Conservation (phyloP, 2,329 filamentous ascomycete species). For the Xylariaceae sp. region DNA sequence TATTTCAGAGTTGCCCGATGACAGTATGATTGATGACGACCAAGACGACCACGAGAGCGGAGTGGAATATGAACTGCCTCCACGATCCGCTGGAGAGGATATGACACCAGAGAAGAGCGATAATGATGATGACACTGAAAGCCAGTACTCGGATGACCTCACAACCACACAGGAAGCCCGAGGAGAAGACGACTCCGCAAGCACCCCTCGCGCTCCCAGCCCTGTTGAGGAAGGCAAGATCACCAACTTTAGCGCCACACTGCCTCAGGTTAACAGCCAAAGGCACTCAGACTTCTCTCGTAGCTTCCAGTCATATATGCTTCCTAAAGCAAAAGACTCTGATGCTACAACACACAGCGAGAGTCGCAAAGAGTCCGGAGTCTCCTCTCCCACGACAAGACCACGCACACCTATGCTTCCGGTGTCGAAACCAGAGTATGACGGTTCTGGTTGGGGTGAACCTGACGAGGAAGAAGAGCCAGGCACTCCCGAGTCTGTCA, state of each 20-base stretch:
- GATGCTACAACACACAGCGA: slow-evolving; percentile 33
- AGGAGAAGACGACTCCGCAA: slow-evolving; percentile 44
- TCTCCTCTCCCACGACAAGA: slow-evolving; percentile 38
- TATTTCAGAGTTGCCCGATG: slow-evolving; percentile 48
- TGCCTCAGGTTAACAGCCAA: slow-evolving; percentile 38
- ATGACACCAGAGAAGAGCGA: slow-evolving; percentile 31
- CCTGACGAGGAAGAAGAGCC: slow-evolving; percentile 57
- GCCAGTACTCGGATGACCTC: slow-evolving; percentile 53
- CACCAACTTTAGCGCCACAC: slow-evolving; percentile 33
- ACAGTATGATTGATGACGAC: slow-evolving; percentile 66
- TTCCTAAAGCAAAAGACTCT: slow-evolving; percentile 40
- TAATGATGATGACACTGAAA: slow-evolving; percentile 50
- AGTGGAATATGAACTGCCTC: slow-evolving; percentile 69
- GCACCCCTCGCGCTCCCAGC: slow-evolving; percentile 49
- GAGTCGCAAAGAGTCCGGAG: slow-evolving; percentile 36
- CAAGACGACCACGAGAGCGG: slow-evolving; percentile 59
- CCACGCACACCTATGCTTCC: slow-evolving; percentile 49
- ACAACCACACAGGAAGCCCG: slow-evolving; percentile 25
- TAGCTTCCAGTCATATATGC: slow-evolving; percentile 47
- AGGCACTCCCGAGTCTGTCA: slow-evolving; percentile 84
- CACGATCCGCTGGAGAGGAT: slow-evolving; percentile 44
- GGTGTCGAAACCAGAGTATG: slow-evolving; percentile 60
- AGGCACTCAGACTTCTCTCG: slow-evolving; percentile 41
- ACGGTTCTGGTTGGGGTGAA: slow-evolving; percentile 54
- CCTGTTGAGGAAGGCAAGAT: slow-evolving; percentile 34